Conservation (phyloP, 192 early-diverging fungal genomes). For the Chytriomyces hyalinus region DNA sequence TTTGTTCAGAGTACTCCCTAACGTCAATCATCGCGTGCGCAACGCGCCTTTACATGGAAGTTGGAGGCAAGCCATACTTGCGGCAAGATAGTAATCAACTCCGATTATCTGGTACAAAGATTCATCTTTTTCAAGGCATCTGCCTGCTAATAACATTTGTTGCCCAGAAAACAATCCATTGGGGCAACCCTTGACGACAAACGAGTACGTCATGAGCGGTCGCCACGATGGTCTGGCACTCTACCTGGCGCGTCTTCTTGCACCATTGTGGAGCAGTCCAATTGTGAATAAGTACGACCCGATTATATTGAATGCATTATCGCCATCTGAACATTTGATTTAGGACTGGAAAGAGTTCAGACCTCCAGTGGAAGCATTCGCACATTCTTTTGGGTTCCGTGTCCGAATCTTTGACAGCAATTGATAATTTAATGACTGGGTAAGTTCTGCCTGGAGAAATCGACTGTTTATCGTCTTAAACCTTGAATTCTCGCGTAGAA, state of each 20-base stretch:
- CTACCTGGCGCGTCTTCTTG: constrained; percentile 74
- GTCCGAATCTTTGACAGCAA: constrained; percentile 6
- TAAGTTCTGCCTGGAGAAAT: background rate
- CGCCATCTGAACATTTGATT: background rate
- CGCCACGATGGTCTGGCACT: constrained; percentile 76
- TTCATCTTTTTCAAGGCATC: background rate
- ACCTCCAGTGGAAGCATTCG: constrained; percentile 16
- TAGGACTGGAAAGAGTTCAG: background rate
- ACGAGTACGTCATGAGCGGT: constrained; percentile 29
- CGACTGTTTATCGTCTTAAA: background rate
- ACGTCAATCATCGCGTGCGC: constrained; percentile 37
- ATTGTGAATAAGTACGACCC: constrained; percentile 24
- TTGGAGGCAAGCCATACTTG: constrained; percentile 45
- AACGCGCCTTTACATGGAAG: constrained; percentile 43
- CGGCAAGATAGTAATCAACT: constrained; percentile 17
- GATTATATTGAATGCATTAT: background rate
- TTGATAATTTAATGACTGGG: constrained; percentile 11
- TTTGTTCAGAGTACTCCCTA: constrained; percentile 10
- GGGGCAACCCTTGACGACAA: constrained; percentile 28
- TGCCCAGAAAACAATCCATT: constrained; percentile 33
- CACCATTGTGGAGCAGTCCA: constrained; percentile 73
- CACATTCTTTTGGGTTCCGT: constrained; percentile 10
- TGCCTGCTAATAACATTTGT: background rate
- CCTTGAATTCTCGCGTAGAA: background rate
- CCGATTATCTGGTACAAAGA: background rate